A percentile compares a stretch with the other conserved stretches of the same genome.
These are phyloP conservation scores for Ganoderma leucocontextum DNA, from an alignment of 1,284 basidiomycete species.

Conservation along the genomic window DNA sequence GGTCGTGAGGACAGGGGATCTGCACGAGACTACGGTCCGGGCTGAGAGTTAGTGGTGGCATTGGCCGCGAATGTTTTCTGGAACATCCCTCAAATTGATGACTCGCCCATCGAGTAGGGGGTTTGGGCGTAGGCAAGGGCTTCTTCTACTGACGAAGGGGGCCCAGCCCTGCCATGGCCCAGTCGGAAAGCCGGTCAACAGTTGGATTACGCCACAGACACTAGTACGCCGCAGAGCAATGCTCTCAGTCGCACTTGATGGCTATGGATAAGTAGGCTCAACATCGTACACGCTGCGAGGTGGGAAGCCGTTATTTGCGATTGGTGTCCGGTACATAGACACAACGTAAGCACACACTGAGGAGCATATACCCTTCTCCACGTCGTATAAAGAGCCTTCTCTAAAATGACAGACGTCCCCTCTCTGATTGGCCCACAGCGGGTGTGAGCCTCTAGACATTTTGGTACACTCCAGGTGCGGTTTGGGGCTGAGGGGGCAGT, in stretches of 20 bases:
- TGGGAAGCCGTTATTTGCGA: background rate
- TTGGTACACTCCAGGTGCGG: conserved; percentile 59
- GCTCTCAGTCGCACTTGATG: background rate
- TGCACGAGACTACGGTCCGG: too few relatives aligned
- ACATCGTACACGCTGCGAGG: background rate
- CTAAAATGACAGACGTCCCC: background rate
- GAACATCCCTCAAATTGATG: too few relatives aligned
- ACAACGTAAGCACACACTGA: background rate
- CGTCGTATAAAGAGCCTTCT: background rate
- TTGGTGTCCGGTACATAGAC: background rate
- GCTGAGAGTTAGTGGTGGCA: too few relatives aligned
- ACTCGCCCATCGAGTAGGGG: too few relatives aligned
- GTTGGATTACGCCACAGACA: background rate
- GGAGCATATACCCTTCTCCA: background rate
- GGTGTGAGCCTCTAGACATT: conserved; percentile 46
- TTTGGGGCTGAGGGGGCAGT: conserved; percentile 34
- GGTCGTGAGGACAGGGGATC: too few relatives aligned
- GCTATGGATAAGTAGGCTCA: background rate
- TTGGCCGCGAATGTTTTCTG: too few relatives aligned
- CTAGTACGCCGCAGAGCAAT: background rate
- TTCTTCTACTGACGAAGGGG: too few relatives aligned
- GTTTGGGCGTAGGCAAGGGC: too few relatives aligned
- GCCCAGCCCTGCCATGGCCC: too few relatives aligned
- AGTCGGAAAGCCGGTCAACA: background rate
- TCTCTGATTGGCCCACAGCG: background rate